Conservation (phyloP, 176 grass and related monocot species). For the Pontederia paniculata region DNA sequence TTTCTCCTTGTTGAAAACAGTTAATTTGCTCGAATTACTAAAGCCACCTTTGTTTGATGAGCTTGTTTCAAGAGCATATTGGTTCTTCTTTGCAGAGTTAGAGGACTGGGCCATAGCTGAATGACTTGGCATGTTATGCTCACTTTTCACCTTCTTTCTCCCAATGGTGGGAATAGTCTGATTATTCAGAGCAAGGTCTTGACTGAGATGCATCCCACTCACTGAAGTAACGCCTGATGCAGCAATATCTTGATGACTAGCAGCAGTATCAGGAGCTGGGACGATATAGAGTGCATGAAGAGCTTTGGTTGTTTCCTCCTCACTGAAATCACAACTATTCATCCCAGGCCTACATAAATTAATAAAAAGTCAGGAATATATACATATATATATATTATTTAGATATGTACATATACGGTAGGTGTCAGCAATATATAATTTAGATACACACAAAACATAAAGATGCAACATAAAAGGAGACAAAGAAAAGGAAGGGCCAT, state of each 20-base stretch:
- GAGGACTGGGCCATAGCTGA: conserved; percentile 32
- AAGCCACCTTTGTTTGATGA: conserved; percentile 27
- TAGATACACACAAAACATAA: conserved; percentile 18
- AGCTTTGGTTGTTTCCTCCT: conserved; percentile 87
- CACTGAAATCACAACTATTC: conserved; percentile 80
- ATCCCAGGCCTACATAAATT: conserved; percentile 61
- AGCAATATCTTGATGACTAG: conserved; percentile 40
- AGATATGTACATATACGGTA: too few species aligned
- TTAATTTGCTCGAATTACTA: conserved; percentile 33
- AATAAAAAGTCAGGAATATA: conserved; percentile 7
- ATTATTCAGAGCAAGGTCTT: conserved; percentile 29
- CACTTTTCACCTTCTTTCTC: conserved; percentile 42
- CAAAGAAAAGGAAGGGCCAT: background rate
- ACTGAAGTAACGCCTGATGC: conserved; percentile 23
- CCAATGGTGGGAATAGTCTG: background rate
- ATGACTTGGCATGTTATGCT: conserved; percentile 19
- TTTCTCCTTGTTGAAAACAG: conserved; percentile 42
- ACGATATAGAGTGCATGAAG: conserved; percentile 61
- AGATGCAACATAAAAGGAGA: conserved; percentile 6
- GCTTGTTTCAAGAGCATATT: conserved; percentile 28
- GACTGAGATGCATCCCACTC: conserved; percentile 23
- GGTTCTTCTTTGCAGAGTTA: conserved; percentile 30
- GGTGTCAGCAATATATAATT: conserved; percentile 17
- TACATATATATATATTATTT: too few species aligned
- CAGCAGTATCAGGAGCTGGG: conserved; percentile 30